These are phyloP conservation scores for Gentiana macrophylla DNA, from an alignment of 257 asterid genomes.

Conservation along the genomic window DNA sequence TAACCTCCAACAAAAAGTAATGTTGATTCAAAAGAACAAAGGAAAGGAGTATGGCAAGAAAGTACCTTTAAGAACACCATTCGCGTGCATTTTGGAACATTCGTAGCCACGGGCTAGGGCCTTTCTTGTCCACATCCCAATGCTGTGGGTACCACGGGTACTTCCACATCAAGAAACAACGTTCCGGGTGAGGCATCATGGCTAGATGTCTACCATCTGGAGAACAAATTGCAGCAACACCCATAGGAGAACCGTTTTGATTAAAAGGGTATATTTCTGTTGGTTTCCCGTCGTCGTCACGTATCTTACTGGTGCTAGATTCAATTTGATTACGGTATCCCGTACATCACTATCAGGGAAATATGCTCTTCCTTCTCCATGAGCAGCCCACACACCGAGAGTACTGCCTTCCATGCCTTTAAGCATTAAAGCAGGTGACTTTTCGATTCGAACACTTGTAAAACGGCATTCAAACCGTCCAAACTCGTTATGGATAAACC, in stretches of 20 bases:
- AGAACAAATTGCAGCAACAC: constrained; percentile 85
- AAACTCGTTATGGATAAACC: constrained; percentile 79
- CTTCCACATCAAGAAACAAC: constrained; percentile 97
- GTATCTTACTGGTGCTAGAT: constrained; percentile 65
- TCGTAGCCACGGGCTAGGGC: constrained; percentile 90
- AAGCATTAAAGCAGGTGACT: constrained; percentile 74
- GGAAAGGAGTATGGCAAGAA: not conserved
- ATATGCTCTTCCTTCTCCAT: constrained; percentile 88
- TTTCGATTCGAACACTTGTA: constrained; percentile 64
- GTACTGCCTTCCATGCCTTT: constrained; percentile 91
- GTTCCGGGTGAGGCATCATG: constrained; percentile 93
- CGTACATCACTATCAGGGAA: constrained; percentile 51
- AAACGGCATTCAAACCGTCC: constrained; percentile 84
- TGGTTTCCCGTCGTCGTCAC: constrained; percentile 63
- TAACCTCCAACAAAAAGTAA: no score
- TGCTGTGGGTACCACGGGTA: constrained; percentile 85
- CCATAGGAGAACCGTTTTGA: constrained; percentile 64
- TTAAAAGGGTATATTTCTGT: constrained; percentile 81
- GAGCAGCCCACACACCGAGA: constrained; percentile 90
- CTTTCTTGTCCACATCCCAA: constrained; percentile 71
- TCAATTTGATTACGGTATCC: constrained; percentile 30
- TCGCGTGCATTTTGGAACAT: constrained; percentile 95
- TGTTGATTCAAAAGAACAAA: not conserved
- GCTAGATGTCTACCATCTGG: constrained; percentile 94
- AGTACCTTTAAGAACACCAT: constrained; percentile 71